Conservation (phyloP, 495 filamentous ascomycete genomes). For the Aspergillus bertholletiae region DNA sequence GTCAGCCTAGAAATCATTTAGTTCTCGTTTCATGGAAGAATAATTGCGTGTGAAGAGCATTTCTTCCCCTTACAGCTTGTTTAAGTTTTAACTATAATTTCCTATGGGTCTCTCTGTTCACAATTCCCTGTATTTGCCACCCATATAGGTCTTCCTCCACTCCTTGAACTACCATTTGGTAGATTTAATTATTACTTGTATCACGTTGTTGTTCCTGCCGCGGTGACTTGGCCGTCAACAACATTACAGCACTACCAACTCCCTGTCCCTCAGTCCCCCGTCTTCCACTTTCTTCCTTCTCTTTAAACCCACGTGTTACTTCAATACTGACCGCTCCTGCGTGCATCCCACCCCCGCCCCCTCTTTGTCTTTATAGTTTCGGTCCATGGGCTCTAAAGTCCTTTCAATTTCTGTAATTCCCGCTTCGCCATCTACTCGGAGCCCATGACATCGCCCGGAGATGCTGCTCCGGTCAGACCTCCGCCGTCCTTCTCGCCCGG, state of each 20-base stretch:
- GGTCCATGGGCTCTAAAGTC: conserved; percentile 35
- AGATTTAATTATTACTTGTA: conserved; percentile 11
- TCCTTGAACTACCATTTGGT: conserved; percentile 5
- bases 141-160: background rate
- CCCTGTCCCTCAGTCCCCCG: conserved; percentile 8
- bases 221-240: conserved; percentile 23
- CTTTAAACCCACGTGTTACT: background rate
- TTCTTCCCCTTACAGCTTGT: background rate
- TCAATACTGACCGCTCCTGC: background rate
- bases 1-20: no score
- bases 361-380: conserved; percentile 1
- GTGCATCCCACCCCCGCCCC: background rate
- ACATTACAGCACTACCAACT: conserved; percentile 6
- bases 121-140: background rate
- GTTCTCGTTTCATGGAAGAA: background rate
- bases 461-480: conserved; percentile 60
- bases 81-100: background rate
- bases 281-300: conserved; percentile 9
- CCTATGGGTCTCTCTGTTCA: background rate
- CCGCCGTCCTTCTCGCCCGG: conserved; percentile 54
- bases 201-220: conserved; percentile 18
- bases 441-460: conserved; percentile 61
- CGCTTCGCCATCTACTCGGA: conserved; percentile 25
- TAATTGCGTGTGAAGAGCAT: no score
- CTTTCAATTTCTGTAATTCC: conserved; percentile 2